These are phyloP conservation scores for Stachybotrys chartarum DNA, from an alignment of 2,329 filamentous ascomycete genomes.

Conservation along the genomic window DNA sequence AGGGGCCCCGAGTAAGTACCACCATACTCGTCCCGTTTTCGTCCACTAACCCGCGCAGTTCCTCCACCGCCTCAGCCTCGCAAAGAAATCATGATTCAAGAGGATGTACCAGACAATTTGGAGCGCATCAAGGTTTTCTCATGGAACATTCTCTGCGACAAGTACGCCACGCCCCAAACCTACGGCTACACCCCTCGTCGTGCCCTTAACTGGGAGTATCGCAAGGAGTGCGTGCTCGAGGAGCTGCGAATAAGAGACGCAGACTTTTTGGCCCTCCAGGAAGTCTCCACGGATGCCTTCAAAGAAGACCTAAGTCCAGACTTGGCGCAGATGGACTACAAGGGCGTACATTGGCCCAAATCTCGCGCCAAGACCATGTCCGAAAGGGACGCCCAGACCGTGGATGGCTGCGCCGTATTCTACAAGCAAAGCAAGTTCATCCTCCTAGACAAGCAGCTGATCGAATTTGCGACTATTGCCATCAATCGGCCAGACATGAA, in stretches of 20 bases:
- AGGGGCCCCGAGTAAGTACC: constrained; percentile 67
- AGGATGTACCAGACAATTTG: constrained; percentile 49
- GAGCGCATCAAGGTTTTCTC: constrained; percentile 81
- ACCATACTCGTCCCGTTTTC: background rate
- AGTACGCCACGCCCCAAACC: constrained; percentile 74
- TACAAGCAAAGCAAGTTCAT: constrained; percentile 95
- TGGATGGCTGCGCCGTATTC: constrained; percentile 95
- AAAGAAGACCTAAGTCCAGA: constrained; percentile 86
- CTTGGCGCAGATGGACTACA: constrained; percentile 82
- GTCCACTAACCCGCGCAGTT: constrained; percentile 39
- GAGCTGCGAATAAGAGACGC: constrained; percentile 74
- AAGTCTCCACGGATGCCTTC: constrained; percentile 87
- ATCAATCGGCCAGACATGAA: constrained; percentile 97
- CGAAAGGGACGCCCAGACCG: constrained; percentile 78
- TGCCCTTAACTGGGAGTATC: constrained; percentile 80
- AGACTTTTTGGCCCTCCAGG: constrained; percentile 89
- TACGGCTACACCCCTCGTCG: constrained; percentile 87
- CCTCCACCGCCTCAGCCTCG: constrained; percentile 71
- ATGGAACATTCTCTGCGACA: constrained; percentile 94
- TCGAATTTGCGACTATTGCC: constrained; percentile 86
- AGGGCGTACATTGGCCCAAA: constrained; percentile 88
- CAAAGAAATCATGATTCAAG: constrained; percentile 70
- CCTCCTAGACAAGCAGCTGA: constrained; percentile 84
- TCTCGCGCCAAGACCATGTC: constrained; percentile 86
- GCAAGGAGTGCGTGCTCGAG: constrained; percentile 72